Evolutionary conservation across 352 stramenopile genomes (phyloP).

Genomic region (Peronospora destructor): DNA sequence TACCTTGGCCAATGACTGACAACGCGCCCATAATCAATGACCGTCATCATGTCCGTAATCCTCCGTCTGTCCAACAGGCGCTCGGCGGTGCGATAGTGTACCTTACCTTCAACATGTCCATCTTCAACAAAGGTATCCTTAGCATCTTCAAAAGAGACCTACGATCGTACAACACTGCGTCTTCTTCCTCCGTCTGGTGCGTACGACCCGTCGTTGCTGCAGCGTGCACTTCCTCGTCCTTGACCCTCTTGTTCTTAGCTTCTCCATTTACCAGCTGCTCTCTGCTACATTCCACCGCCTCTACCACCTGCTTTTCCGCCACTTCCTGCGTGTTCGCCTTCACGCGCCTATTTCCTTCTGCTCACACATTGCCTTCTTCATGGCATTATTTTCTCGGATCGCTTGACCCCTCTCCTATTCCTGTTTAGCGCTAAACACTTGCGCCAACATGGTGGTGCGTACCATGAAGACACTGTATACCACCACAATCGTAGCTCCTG

Average conservation of each 20-base stretch:
- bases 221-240: conserved; percentile 9
- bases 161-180: conserved; percentile 22
- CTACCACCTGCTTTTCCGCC: conserved; percentile 12
- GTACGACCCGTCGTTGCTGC: conserved; percentile 13
- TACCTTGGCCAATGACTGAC: too few species aligned
- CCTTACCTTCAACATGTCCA: too few species aligned
- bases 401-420: too few species aligned
- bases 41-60: too few species aligned
- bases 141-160: conserved; percentile 18
- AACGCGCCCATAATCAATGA: too few species aligned
- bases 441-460: too few species aligned
- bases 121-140: too few species aligned
- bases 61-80: too few species aligned
- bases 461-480: too few species aligned
- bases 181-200: conserved; percentile 4
- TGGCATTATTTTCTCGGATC: conserved; percentile 8
- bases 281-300: conserved; percentile 12
- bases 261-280: conserved; percentile 17
- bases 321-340: conserved; percentile 4
- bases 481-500: too few species aligned
- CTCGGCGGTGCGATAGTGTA: too few species aligned
- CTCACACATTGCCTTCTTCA: conserved; percentile 10
- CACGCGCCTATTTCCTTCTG: conserved; percentile 15
- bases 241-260: conserved; percentile 19
- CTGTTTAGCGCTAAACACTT: too few species aligned